These are phyloP conservation scores for Trypanosoma theileri DNA, from an alignment of 208 protist species.

Conservation along the genomic window DNA sequence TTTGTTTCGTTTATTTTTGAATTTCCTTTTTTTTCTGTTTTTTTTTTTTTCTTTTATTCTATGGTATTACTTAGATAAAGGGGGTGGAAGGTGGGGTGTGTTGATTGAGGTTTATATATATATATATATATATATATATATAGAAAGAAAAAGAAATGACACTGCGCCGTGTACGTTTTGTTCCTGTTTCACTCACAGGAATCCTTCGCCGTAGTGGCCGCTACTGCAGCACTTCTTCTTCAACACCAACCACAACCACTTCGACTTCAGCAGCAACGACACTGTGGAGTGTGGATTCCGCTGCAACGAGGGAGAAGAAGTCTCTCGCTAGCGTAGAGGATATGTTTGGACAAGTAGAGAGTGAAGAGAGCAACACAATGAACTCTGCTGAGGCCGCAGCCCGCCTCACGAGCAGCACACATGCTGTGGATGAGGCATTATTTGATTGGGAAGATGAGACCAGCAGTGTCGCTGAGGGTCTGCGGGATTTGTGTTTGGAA, in stretches of 20 bases:
- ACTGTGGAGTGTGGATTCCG: not conserved
- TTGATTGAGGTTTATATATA: conserved; percentile 3
- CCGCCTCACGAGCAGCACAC: conserved; percentile 1
- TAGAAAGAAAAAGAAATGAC: conserved; percentile 3
- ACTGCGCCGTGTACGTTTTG: conserved; percentile 7
- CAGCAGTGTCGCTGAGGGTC: not conserved
- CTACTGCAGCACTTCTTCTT: not conserved
- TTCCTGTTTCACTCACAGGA: not conserved
- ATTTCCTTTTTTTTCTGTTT: not conserved
- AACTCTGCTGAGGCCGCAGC: not conserved
- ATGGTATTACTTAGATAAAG: not conserved
- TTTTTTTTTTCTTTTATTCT: not conserved
- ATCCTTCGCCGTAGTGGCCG: not conserved
- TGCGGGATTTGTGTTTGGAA: conserved; percentile 14
- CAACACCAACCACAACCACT: not conserved
- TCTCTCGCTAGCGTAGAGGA: conserved; percentile 22
- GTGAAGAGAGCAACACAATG: not conserved
- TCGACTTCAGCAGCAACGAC: not conserved
- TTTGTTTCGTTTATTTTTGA: not conserved
- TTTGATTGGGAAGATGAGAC: conserved; percentile 6
- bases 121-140: conserved; percentile 1
- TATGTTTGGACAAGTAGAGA: conserved; percentile 24
- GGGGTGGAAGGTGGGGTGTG: no score
- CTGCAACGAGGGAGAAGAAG: not conserved
- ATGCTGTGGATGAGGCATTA: not conserved